Conservation (phyloP, 176 grass and related monocot genomes). For the Rhynchospora tenuis region DNA sequence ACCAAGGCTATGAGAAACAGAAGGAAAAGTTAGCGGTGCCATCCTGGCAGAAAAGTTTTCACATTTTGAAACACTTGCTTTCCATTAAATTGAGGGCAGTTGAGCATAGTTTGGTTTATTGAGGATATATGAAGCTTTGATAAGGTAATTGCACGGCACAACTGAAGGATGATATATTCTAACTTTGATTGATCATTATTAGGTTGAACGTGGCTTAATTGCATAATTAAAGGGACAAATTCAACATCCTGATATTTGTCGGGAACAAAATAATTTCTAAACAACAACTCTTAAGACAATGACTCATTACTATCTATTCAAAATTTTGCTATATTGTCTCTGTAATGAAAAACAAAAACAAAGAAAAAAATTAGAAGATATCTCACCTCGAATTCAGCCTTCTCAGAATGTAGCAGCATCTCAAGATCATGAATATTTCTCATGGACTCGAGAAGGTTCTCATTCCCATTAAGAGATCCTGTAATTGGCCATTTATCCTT, state of each 20-base stretch:
- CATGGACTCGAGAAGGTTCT: conserved; percentile 62
- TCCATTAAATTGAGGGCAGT: neutral
- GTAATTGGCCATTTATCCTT: conserved; percentile 49
- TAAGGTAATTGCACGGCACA: neutral
- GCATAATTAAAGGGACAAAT: conserved; percentile 6
- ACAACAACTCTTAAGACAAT: too few species aligned
- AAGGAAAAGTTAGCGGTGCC: neutral
- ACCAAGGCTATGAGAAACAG: neutral
- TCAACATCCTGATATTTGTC: neutral
- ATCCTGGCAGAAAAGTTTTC: neutral
- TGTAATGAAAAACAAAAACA: conserved; percentile 23
- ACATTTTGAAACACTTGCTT: neutral
- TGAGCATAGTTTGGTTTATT: neutral
- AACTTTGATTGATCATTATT: neutral
- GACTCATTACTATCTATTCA: neutral
- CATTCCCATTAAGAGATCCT: conserved; percentile 70
- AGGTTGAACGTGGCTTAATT: neutral
- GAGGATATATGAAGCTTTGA: neutral
- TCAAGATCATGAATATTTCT: conserved; percentile 73
- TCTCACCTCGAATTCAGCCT: conserved; percentile 62
- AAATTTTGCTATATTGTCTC: neutral
- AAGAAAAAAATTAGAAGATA: conserved; percentile 21
- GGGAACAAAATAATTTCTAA: too few species aligned
- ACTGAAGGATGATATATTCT: neutral
- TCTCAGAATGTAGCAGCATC: conserved; percentile 62